Evolutionary conservation across 192 early-diverging fungal species (phyloP), one percentile per base, ranked within the genome.

Genomic region (Gigaspora rosea): DNA sequence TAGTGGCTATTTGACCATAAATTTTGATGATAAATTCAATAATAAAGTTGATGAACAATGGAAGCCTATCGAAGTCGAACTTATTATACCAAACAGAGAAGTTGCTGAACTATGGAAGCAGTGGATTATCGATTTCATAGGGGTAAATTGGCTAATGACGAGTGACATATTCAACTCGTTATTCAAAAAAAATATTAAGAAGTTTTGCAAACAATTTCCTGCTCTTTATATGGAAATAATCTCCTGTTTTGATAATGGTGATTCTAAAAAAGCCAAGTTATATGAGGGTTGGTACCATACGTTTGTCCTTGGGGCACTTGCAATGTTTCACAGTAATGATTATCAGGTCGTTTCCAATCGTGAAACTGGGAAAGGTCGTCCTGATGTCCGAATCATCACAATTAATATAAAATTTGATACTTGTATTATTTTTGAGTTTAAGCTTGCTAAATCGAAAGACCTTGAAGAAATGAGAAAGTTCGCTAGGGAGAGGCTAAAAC

Each of bases 71-170:
- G 22, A 67, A 7, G 46, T 49, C 0, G 15, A 67, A 49, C 65
- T 67, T 67, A 67, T 49, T 33, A 67, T 67, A n/a, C 65, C 65
- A 67, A 67, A 67, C 36, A 67, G 18, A 47, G 46, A 67, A 67
- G n/a, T 67, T 67, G 65, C 65, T 67, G n/a, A 49, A 67, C 65
- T 47, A 67, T 67, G 65, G 46, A 67, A 41, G 13, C 18, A 47
- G 46, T 67, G 65, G 65, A 67, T 67, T 47, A 22, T 18, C 36
- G 1, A 67, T 8, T 46, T 67, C 16, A 49, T 67, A 67, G 65
- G 65, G 0, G 13, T 41, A 67, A 15, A 35, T 48, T 3, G 36
- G 4, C 12, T 16, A 66, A 66, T 0, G 16, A 67, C 27, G 18
- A 67, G 27, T 27, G 27, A 67, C 27, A 27, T 27, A 27, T 27